Conservation (phyloP, 495 filamentous ascomycete genomes). For the Penicillium fimorum region DNA sequence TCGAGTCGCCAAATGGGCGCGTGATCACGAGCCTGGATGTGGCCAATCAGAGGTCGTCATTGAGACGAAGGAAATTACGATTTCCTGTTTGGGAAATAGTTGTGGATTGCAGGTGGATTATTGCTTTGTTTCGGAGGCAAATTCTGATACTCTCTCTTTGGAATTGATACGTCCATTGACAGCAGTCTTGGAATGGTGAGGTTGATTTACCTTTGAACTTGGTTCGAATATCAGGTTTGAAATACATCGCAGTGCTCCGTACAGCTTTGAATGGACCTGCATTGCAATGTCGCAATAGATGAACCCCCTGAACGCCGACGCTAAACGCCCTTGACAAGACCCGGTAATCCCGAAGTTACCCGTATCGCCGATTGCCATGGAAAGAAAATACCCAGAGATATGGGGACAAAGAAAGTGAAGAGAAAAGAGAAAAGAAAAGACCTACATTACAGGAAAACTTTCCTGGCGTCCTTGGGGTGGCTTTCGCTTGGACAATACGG, state of each 20-base stretch:
- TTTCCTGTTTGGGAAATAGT: conserved; percentile 1
- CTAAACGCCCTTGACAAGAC: conserved; percentile 7
- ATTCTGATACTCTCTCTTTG: background rate
- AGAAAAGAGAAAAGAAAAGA: background rate
- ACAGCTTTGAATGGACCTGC: conserved; percentile 4
- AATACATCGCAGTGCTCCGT: background rate
- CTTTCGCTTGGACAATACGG: conserved; percentile 94
- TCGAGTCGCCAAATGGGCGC: conserved; percentile 41
- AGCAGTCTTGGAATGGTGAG: background rate
- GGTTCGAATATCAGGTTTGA: background rate
- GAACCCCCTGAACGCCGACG: conserved; percentile 8
- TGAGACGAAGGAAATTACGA: conserved; percentile 9
- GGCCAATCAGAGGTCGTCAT: conserved; percentile 21
- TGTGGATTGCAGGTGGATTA: background rate
- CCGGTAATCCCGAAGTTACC: background rate
- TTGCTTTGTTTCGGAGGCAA: background rate
- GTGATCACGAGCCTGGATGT: conserved; percentile 35
- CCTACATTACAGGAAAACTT: conserved; percentile 57
- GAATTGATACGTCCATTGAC: background rate
- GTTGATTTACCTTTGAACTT: background rate
- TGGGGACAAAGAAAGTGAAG: background rate
- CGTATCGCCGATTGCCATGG: conserved; percentile 6
- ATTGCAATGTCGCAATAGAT: background rate
- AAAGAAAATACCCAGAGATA: conserved; percentile 3
- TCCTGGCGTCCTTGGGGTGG: conserved; percentile 67